phyloP scores from a whole-genome alignment of 345 rosid genomes.

The Eucalyptus victrix region DNA sequence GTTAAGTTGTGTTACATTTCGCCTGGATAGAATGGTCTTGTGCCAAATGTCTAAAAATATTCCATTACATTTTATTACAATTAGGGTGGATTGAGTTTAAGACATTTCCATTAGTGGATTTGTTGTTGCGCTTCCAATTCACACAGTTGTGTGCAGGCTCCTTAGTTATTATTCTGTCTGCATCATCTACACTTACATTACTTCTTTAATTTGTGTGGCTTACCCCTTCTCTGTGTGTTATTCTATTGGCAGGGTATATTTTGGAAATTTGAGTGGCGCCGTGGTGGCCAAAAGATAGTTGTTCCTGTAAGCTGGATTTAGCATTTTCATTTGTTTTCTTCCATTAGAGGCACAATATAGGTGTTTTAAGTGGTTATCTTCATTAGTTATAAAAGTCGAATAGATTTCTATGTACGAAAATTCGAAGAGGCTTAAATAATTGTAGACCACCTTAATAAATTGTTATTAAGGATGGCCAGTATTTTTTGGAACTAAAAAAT shows the following conservation, averaged over 20 bases:
- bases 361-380: neutral
- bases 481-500: neutral
- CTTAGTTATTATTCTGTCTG: neutral
- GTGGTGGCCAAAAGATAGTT: conserved; percentile 80
- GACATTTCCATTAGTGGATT: neutral
- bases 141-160: neutral
- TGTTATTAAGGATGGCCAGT: neutral
- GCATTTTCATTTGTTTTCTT: neutral
- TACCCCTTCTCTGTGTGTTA: neutral
- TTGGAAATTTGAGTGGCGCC: conserved; percentile 85
- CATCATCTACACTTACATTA: neutral
- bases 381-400: neutral
- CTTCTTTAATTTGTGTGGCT: neutral
- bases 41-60: neutral
- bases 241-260: conserved; percentile 53
- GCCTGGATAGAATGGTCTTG: neutral
- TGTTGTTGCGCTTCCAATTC: neutral
- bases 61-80: neutral
- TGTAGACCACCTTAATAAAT: neutral
- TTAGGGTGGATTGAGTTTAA: neutral
- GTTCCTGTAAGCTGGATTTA: conserved; percentile 58
- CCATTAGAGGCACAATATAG: neutral
- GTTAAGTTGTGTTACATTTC: neutral
- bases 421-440: neutral
- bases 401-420: neutral